Evolutionary conservation across 257 asterid species (phyloP), one percentile per base, ranked within the genome.

Genomic region (Ocimum tenuiflorum): DNA sequence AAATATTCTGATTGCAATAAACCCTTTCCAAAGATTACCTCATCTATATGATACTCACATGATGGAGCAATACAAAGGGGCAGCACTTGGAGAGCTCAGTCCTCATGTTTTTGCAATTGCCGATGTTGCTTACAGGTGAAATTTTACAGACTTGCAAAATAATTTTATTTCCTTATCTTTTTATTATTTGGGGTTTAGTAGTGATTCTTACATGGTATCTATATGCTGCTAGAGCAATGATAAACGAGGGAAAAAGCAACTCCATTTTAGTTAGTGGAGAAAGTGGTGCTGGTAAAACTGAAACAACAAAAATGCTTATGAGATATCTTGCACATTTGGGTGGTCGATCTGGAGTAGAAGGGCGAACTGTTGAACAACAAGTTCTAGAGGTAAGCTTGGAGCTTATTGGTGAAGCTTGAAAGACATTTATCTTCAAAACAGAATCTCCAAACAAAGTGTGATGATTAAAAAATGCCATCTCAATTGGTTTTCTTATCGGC

Each of bases 61-160:
- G 99, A 94, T 94, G 99, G 95, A 88, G 77, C 99, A 94, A 79
- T 94, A 94, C 82, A 90, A 94, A 89, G 99, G 99, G 72, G 96
- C 92, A 1, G 85, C 86, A 69, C 87, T 94, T 63, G 99, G 99
- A 61, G 99, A 94, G 88, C 95, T 94, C 62, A 94, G 96, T 77
- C 99, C 99, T 46, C 99, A 94, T 85, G 99, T 94, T 60, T 92
- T 94, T 81, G 99, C 99, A 35, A 82, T 94, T 72, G 99, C 89
- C 2, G 99, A 94, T 80, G 99, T 88, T 72, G 91, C 97, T 57
- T 94, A 85, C 81, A 79, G 99, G 99, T 92, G 75, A 68, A 48
- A 17, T 33, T 42, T 42, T 27, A 18, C 48, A 62, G 67, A 61
- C 51, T 15, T 73, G 56, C 46, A 31, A 50, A 67, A 43, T 35